Evolutionary conservation across 1,284 basidiomycete genomes (phyloP).

Genomic region (Heterobasidion parviporum): DNA sequence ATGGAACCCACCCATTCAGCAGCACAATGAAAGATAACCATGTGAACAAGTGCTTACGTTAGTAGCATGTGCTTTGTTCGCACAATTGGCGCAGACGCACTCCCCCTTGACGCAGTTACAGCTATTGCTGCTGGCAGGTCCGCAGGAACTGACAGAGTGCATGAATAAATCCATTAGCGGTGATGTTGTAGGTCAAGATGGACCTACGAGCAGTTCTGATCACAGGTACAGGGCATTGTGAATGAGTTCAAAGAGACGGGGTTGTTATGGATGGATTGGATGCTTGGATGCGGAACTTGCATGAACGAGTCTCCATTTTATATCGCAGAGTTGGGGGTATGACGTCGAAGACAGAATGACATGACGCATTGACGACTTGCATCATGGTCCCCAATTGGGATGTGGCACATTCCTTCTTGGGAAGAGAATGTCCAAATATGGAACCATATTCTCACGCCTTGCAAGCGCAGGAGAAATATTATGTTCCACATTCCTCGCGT

Average conservation of each 20-base stretch:
- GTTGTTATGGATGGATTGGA: not conserved
- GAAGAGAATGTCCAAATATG: not conserved
- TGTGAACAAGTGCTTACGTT: conserved; percentile 7
- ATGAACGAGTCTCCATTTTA: not conserved
- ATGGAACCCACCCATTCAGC: not conserved
- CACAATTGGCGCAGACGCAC: conserved; percentile 20
- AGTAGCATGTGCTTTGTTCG: conserved; percentile 16
- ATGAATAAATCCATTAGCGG: not conserved
- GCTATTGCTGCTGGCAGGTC: conserved; percentile 14
- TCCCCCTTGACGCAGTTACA: conserved; percentile 18
- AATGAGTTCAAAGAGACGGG: not conserved
- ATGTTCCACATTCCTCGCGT: not conserved
- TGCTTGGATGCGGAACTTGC: not conserved
- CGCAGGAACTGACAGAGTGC: conserved; percentile 14
- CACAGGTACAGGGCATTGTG: conserved; percentile 16
- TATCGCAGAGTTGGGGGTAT: too few species aligned
- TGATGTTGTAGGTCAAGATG: not conserved
- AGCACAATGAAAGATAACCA: not conserved
- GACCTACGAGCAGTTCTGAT: conserved; percentile 18
- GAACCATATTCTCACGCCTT: not conserved
- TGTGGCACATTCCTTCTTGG: not conserved
- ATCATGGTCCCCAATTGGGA: not conserved
- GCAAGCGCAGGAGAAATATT: not conserved
- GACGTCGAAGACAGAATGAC: not conserved
- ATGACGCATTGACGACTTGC: not conserved